Percentiles rank a stretch among this genome's conserved stretches.
These are phyloP conservation scores for Verticillium klebahnii DNA, from an alignment of 2,329 filamentous ascomycete genomes.

Conservation along the genomic window DNA sequence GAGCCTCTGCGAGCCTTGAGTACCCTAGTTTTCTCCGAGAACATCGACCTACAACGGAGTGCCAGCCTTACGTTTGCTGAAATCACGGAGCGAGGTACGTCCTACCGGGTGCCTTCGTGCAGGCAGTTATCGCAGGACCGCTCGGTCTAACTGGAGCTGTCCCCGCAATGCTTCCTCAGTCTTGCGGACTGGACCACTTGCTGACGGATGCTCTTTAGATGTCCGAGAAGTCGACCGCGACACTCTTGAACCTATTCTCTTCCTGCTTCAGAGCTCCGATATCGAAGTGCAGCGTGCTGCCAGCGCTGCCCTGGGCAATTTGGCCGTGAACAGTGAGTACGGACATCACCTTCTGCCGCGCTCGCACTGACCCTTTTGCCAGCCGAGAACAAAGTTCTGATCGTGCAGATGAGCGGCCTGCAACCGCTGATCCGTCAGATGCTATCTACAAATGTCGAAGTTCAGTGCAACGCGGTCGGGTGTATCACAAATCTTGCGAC, in stretches of 20 bases:
- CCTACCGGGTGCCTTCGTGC: not conserved
- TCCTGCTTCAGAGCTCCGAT: conserved; percentile 88
- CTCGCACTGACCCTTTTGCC: not conserved
- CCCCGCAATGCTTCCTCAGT: conserved; percentile 2
- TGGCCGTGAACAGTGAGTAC: conserved; percentile 88
- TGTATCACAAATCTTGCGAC: conserved; percentile 98
- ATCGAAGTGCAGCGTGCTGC: conserved; percentile 96
- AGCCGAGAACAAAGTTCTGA: conserved; percentile 98
- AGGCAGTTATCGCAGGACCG: not conserved
- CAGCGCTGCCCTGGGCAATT: conserved; percentile 90
- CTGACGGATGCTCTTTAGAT: conserved; percentile 53
- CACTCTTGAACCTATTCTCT: conserved; percentile 92
- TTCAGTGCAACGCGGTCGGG: conserved; percentile 97
- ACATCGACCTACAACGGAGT: conserved; percentile 95
- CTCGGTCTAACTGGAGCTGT: not conserved
- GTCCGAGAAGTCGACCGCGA: conserved; percentile 92
- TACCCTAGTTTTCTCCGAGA: conserved; percentile 96
- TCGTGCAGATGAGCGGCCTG: conserved; percentile 87
- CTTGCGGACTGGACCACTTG: not conserved
- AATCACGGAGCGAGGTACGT: conserved; percentile 89
- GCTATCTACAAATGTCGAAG: conserved; percentile 96
- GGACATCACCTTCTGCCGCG: not conserved
- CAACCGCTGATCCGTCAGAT: conserved; percentile 94
- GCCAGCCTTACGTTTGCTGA: conserved; percentile 98
- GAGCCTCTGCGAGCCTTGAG: conserved; percentile 90